phyloP scores from a whole-genome alignment of 495 filamentous ascomycete genomes.

The Penicillium antarcticum region DNA sequence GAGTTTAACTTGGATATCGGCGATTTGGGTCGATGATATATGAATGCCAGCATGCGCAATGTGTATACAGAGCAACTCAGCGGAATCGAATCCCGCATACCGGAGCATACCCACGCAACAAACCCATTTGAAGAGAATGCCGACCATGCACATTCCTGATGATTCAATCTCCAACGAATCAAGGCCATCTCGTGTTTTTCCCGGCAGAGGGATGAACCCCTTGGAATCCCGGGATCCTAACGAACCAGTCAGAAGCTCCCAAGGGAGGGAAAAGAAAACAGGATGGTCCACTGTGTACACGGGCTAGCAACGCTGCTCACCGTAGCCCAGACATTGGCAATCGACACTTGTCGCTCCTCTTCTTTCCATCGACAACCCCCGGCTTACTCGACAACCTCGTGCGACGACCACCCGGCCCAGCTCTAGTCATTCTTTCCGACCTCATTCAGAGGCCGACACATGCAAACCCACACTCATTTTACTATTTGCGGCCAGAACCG shows the following conservation, averaged over 20 bases:
- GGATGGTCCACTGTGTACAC: background rate
- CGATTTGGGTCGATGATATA: too few relatives aligned
- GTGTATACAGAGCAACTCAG: background rate
- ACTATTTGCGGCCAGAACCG: background rate
- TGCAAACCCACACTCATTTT: constrained; percentile 4
- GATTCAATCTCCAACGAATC: background rate
- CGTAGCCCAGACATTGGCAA: background rate
- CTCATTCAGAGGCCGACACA: background rate
- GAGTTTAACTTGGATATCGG: too few relatives aligned
- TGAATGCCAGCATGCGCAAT: background rate
- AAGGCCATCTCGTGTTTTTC: background rate
- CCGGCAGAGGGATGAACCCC: constrained; percentile 7
- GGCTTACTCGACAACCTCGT: constrained; percentile 2
- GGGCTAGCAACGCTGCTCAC: background rate
- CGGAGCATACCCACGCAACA: background rate
- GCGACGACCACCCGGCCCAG: constrained; percentile 8
- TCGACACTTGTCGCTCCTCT: background rate
- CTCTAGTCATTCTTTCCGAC: constrained; percentile 22
- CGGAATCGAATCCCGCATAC: background rate
- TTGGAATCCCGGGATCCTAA: constrained; percentile 9
- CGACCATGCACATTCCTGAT: constrained; percentile 4
- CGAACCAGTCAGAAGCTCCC: background rate
- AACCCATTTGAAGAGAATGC: background rate
- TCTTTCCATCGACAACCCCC: constrained; percentile 7
- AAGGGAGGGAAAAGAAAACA: constrained; percentile 3